Percentiles rank a stretch among this genome's conserved stretches.
These are phyloP conservation scores for Colletotrichum neosansevieriae DNA, from an alignment of 2,329 filamentous ascomycete species.

Conservation along the genomic window DNA sequence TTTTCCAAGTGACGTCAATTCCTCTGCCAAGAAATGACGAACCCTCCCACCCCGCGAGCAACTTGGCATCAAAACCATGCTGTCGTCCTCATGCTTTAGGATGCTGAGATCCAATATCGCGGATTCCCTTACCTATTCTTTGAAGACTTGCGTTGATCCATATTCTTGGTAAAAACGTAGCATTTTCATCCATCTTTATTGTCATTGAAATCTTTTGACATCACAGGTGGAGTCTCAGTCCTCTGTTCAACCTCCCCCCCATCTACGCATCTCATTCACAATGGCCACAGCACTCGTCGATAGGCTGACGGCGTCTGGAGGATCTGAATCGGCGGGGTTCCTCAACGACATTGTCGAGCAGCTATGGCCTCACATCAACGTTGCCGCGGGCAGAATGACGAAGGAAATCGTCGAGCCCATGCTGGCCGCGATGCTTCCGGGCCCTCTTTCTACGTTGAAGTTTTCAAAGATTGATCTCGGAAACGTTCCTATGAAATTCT, in stretches of 20 bases:
- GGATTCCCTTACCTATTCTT: neutral
- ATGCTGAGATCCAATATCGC: neutral
- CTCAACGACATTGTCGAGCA: constrained; percentile 61
- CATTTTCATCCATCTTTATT: neutral
- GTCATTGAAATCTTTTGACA: neutral
- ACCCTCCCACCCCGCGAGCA: neutral
- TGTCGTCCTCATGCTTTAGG: neutral
- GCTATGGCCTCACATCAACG: constrained; percentile 62
- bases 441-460: constrained; percentile 55
- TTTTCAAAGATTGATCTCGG: constrained; percentile 62
- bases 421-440: constrained; percentile 58
- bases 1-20: constrained; percentile 27
- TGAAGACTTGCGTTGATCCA: neutral
- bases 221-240: neutral
- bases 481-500: constrained; percentile 53
- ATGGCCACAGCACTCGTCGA: constrained; percentile 52
- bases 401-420: constrained; percentile 63
- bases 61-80: constrained; percentile 23
- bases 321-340: constrained; percentile 57
- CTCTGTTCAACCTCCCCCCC: neutral
- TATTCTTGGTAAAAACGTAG: neutral
- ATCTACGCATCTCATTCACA: neutral
- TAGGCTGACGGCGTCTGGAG: constrained; percentile 54
- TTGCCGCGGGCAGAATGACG: constrained; percentile 56
- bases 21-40: constrained; percentile 23